Percentiles rank a stretch among this genome's conserved stretches.
phyloP scores from a whole-genome alignment of 169 alveolate genomes.

The Plasmodium yoelii region DNA sequence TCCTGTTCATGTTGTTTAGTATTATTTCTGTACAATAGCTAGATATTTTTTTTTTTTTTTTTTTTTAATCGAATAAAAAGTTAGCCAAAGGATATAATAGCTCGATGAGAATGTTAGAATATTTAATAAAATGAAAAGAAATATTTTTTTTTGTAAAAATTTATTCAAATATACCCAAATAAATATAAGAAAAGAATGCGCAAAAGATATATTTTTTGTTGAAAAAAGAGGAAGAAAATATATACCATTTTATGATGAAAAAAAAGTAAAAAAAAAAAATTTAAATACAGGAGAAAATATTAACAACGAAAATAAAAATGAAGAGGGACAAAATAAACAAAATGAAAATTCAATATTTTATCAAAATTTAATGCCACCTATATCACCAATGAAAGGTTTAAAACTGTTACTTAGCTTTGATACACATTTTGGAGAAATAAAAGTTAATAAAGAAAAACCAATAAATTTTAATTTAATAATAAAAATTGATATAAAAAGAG shows the following conservation, averaged over 20 bases:
- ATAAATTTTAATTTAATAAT: conserved; percentile 37
- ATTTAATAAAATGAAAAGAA: no score
- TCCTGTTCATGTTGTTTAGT: no score
- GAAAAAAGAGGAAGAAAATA: conserved; percentile 49
- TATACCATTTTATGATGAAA: conserved; percentile 64
- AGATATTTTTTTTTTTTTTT: no score
- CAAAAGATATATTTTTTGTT: background rate
- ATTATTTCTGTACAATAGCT: no score
- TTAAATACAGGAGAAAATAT: background rate
- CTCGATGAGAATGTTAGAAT: no score
- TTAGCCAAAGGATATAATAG: no score
- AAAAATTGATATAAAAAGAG: conserved; percentile 66
- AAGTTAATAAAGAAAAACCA: conserved; percentile 12
- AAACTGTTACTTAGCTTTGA: conserved; percentile 41
- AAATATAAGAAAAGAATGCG: no score
- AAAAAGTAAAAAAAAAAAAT: conserved; percentile 24
- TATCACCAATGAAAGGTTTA: conserved; percentile 64
- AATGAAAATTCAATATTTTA: background rate
- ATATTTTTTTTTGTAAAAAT: no score
- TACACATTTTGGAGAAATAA: background rate
- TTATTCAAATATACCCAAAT: no score
- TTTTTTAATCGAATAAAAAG: no score
- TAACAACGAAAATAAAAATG: background rate
- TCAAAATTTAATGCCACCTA: conserved; percentile 22
- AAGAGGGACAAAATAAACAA: background rate